These are phyloP conservation scores for Logfia minima DNA, from an alignment of 129 eudicot genomes.

Conservation along the genomic window DNA sequence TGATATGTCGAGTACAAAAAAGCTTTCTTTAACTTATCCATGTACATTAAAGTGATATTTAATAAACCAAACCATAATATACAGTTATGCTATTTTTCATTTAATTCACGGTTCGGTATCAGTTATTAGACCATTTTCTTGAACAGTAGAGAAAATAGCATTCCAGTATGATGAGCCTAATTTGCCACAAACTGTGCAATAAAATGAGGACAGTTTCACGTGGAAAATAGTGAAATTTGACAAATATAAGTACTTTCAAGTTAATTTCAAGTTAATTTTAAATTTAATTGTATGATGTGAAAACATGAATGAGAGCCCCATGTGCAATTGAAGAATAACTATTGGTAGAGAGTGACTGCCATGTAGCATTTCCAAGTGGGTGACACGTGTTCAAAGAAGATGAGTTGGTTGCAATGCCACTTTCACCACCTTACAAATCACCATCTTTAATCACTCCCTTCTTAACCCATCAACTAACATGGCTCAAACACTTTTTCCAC, in stretches of 20 bases:
- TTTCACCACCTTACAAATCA: constrained; percentile 31
- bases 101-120: neutral
- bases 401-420: constrained; percentile 29
- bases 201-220: constrained; percentile 19
- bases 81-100: neutral
- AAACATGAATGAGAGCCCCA: constrained; percentile 25
- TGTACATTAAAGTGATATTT: neutral
- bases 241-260: constrained; percentile 4
- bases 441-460: constrained; percentile 27
- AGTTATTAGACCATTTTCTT: neutral
- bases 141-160: neutral
- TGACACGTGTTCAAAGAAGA: constrained; percentile 30
- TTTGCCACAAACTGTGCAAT: constrained; percentile 34
- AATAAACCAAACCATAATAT: neutral
- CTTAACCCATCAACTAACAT: constrained; percentile 38
- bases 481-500: constrained; percentile 33
- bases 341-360: constrained; percentile 41
- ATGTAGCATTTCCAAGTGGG: constrained; percentile 32
- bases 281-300: constrained; percentile 40
- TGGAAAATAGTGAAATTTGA: constrained; percentile 12
- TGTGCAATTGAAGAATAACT: constrained; percentile 31
- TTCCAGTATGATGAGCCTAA: neutral
- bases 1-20: neutral
- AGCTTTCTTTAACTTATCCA: neutral
- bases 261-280: constrained; percentile 19